A percentile compares a stretch with the other conserved stretches of the same genome.
These are phyloP conservation scores for Lignosus rhinocerotis DNA, from an alignment of 1,284 basidiomycete species.

Conservation along the genomic window DNA sequence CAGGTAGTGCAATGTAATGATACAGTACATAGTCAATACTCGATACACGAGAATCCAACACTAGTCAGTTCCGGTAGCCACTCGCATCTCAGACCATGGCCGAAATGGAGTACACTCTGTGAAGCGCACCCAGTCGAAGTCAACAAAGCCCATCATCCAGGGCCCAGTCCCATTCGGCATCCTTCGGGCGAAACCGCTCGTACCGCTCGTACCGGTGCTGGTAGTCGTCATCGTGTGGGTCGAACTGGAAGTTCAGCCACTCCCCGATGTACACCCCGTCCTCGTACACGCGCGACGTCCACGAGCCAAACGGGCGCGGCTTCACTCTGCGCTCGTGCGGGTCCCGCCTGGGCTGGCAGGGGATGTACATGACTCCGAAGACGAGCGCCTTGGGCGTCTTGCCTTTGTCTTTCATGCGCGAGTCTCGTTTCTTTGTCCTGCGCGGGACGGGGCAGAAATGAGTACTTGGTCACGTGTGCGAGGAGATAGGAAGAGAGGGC, in stretches of 20 bases:
- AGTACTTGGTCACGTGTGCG: not conserved
- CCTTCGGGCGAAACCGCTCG: slow-evolving; percentile 3
- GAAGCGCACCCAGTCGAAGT: too few relatives aligned
- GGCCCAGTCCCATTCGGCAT: slow-evolving; percentile 5
- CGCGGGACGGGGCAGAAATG: too few relatives aligned
- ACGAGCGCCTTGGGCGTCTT: slow-evolving; percentile 2
- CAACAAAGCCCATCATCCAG: not conserved
- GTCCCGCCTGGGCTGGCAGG: not conserved
- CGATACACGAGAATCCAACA: too few relatives aligned
- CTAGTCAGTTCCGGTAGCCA: too few relatives aligned
- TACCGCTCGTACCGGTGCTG: not conserved
- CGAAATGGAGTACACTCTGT: too few relatives aligned
- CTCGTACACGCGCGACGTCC: slow-evolving; percentile 3
- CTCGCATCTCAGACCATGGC: too few relatives aligned
- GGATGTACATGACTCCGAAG: not conserved
- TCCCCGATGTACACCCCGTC: slow-evolving; percentile 1
- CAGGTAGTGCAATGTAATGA: too few relatives aligned
- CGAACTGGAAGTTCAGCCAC: slow-evolving; percentile 7
- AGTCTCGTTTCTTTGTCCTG: not conserved
- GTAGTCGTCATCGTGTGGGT: not conserved
- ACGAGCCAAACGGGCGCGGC: slow-evolving; percentile 3
- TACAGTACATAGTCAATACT: too few relatives aligned
- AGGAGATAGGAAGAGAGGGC: not conserved
- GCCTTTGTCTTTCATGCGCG: slow-evolving; percentile 1
- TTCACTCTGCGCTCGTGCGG: not conserved